phyloP scores from a whole-genome alignment of 306 rosid genomes.

The Lotus japonicus region DNA sequence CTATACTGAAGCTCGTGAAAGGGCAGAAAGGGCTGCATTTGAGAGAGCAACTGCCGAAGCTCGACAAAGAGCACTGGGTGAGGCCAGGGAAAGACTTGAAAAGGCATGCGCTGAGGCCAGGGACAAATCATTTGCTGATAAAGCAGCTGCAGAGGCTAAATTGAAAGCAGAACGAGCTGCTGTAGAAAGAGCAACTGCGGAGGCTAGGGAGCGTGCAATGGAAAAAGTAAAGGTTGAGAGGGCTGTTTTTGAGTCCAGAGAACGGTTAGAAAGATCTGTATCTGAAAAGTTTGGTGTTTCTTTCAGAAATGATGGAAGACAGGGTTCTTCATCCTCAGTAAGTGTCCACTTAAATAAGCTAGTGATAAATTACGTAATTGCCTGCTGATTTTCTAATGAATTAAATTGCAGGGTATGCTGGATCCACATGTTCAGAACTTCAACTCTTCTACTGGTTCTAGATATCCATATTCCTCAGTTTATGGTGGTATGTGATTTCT shows the following conservation, averaged over 20 bases:
- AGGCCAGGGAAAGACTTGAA: constrained; percentile 91
- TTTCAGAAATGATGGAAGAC: constrained; percentile 54
- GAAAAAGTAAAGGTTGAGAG: constrained; percentile 72
- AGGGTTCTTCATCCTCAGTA: constrained; percentile 57
- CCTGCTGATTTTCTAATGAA: constrained; percentile 9
- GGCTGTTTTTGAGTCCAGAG: constrained; percentile 58
- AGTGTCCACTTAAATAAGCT: constrained; percentile 25
- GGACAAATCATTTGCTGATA: constrained; percentile 71
- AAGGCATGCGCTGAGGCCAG: constrained; percentile 92
- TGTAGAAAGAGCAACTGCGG: constrained; percentile 83
- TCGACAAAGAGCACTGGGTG: constrained; percentile 73
- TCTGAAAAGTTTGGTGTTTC: constrained; percentile 65
- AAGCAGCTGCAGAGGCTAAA: constrained; percentile 72
- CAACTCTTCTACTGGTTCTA: constrained; percentile 35
- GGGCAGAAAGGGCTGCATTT: constrained; percentile 71
- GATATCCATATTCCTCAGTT: constrained; percentile 46
- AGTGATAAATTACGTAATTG: constrained; percentile 16
- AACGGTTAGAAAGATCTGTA: constrained; percentile 74
- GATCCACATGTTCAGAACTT: constrained; percentile 46
- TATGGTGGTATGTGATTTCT: constrained; percentile 51
- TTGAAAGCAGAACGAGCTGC: constrained; percentile 84
- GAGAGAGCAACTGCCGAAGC: constrained; percentile 88
- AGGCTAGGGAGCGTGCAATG: constrained; percentile 90
- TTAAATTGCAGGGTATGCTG: constrained; percentile 54
- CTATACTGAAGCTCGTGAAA: constrained; percentile 59